phyloP scores from a whole-genome alignment of 1,284 basidiomycete species.

The Malassezia sp. region DNA sequence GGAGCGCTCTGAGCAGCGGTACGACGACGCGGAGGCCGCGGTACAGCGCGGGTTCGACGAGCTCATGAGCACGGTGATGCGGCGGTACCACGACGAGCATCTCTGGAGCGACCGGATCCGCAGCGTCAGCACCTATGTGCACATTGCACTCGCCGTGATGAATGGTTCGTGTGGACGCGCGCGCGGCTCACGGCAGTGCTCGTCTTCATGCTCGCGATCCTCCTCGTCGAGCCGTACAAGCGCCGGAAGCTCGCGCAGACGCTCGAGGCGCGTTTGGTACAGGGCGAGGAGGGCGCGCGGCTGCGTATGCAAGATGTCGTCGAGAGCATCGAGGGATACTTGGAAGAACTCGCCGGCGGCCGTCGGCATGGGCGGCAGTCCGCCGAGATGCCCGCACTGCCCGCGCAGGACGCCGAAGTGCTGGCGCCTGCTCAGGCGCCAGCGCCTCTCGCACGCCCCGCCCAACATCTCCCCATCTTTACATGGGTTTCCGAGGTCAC shows the following conservation, averaged over 20 bases:
- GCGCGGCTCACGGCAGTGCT: slow-evolving; percentile 19
- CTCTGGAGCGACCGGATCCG: slow-evolving; percentile 41
- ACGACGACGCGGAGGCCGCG: slow-evolving; percentile 25
- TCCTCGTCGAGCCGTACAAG: slow-evolving; percentile 45
- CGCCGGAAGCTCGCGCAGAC: slow-evolving; percentile 38
- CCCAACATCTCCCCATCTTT: background rate
- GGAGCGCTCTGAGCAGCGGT: slow-evolving; percentile 20
- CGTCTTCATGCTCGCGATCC: slow-evolving; percentile 36
- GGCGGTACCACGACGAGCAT: slow-evolving; percentile 43
- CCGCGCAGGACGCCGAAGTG: background rate
- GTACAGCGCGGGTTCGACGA: slow-evolving; percentile 35
- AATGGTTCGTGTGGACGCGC: slow-evolving; percentile 31
- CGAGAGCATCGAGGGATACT: slow-evolving; percentile 17
- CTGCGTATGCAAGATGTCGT: slow-evolving; percentile 21
- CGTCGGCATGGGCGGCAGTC: no score
- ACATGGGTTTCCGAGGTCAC: background rate
- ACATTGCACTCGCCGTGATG: slow-evolving; percentile 28
- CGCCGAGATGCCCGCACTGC: background rate
- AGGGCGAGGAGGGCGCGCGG: slow-evolving; percentile 25
- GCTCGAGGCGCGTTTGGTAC: slow-evolving; percentile 31
- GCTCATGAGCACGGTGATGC: slow-evolving; percentile 33
- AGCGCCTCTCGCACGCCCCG: background rate
- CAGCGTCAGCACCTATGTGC: slow-evolving; percentile 32
- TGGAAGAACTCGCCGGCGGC: slow-evolving; percentile 9
- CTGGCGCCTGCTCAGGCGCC: background rate